A percentile compares a stretch with the other conserved stretches of the same genome.
These are phyloP conservation scores for Chlorophyllum brunneum DNA, from an alignment of 768 basidiomycete species.

Conservation along the genomic window DNA sequence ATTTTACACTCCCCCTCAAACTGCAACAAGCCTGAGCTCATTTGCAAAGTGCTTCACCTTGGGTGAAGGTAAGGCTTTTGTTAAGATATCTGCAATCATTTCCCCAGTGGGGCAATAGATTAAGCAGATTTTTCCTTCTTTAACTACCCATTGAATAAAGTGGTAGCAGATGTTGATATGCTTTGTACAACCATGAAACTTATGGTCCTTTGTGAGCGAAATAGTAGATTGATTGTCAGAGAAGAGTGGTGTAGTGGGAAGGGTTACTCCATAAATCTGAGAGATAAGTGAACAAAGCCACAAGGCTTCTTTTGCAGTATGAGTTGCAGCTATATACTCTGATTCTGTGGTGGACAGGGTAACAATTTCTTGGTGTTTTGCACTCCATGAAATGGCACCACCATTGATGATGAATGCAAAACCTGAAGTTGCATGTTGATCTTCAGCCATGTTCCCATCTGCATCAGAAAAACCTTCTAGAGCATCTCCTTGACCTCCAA, in stretches of 20 bases:
- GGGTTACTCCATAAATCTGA: constrained; percentile 7
- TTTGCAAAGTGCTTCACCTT: constrained; percentile 5
- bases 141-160: constrained; percentile 10
- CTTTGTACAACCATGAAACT: constrained; percentile 14
- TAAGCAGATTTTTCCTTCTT: constrained; percentile 4
- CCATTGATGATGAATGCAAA: too few relatives aligned
- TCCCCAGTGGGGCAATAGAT: constrained; percentile 4
- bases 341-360: constrained; percentile 31
- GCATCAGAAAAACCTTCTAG: constrained; percentile 21
- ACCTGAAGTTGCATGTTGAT: too few relatives aligned
- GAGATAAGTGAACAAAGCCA: constrained; percentile 17
- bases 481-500: constrained; percentile 20
- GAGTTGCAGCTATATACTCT: constrained; percentile 29
- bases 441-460: constrained; percentile 19
- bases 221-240: constrained; percentile 18
- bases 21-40: not conserved
- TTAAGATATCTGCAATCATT: constrained; percentile 17
- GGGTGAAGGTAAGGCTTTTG: too few relatives aligned
- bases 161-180: constrained; percentile 23
- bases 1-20: constrained; percentile 1
- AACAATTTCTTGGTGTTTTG: too few relatives aligned
- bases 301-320: constrained; percentile 20
- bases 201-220: not conserved
- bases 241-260: constrained; percentile 14
- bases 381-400: too few relatives aligned